Conservation (phyloP, 768 basidiomycete genomes). For the Termitomyces sp. region DNA sequence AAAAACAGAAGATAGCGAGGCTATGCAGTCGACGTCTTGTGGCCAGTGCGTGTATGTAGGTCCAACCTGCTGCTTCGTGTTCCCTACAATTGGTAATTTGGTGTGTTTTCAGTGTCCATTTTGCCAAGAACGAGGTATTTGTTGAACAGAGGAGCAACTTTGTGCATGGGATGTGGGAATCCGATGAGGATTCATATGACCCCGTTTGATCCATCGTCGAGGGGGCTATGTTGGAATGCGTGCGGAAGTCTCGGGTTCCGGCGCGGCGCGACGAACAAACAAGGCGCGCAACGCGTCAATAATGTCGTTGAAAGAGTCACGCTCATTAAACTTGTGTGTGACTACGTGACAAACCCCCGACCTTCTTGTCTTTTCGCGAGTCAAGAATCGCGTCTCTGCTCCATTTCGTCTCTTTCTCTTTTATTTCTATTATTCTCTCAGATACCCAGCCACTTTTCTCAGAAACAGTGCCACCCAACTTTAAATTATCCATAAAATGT, state of each 20-base stretch:
- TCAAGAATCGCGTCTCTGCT: not conserved
- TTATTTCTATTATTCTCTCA: constrained; percentile 8
- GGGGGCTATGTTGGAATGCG: too few relatives aligned
- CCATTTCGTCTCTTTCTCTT: constrained; percentile 10
- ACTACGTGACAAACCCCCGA: constrained; percentile 11
- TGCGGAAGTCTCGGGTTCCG: not conserved
- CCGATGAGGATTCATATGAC: too few relatives aligned
- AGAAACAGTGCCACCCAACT: not conserved
- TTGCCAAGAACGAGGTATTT: not conserved
- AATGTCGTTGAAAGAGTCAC: constrained; percentile 33
- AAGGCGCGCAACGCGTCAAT: constrained; percentile 29
- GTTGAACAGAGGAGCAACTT: not conserved
- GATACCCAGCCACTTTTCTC: constrained; percentile 4
- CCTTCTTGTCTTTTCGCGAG: constrained; percentile 12
- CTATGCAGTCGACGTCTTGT: not conserved
- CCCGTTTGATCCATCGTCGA: too few relatives aligned
- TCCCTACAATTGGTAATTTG: not conserved
- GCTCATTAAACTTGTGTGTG: constrained; percentile 14
- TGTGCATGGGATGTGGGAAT: not conserved
- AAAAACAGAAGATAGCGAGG: not conserved
- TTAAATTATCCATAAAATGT: constrained; percentile 26
- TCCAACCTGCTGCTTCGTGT: not conserved
- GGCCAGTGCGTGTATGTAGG: not conserved
- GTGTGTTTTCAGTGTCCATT: not conserved
- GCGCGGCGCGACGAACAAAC: constrained; percentile 11